Conservation (phyloP, 495 filamentous ascomycete genomes). For the Tuber melanosporum region DNA sequence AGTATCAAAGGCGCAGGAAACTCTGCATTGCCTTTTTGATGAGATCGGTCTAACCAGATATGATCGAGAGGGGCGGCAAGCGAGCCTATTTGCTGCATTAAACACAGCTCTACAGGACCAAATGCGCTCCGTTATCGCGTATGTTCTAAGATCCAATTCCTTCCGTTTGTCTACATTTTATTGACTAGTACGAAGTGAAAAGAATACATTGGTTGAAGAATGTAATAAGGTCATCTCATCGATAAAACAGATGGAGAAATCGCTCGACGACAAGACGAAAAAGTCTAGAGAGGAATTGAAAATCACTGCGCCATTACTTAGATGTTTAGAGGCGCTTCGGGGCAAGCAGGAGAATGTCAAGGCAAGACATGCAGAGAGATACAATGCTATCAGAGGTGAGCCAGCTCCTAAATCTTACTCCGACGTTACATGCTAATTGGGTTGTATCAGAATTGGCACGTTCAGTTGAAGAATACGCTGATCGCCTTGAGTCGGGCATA, state of each 20-base stretch:
- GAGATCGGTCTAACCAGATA: constrained; percentile 87
- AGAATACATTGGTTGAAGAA: constrained; percentile 77
- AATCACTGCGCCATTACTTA: constrained; percentile 70
- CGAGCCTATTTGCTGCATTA: constrained; percentile 56
- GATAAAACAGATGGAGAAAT: constrained; percentile 89
- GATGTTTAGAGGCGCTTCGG: constrained; percentile 69
- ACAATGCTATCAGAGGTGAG: constrained; percentile 89
- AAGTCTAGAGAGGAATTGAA: constrained; percentile 57
- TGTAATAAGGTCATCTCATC: constrained; percentile 74
- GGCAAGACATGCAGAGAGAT: constrained; percentile 78
- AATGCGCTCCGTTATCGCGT: constrained; percentile 31
- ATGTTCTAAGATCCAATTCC: constrained; percentile 6
- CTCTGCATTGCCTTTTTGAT: constrained; percentile 83
- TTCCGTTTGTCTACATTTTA: constrained; percentile 36
- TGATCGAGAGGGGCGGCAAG: constrained; percentile 81
- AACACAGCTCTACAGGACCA: constrained; percentile 38
- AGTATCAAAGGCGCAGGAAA: constrained; percentile 28
- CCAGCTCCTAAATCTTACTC: constrained; percentile 4
- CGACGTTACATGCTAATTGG: constrained; percentile 10
- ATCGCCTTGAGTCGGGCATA: constrained; percentile 82
- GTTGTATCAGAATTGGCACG: constrained; percentile 69
- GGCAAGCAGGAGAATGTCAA: constrained; percentile 76
- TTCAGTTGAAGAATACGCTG: constrained; percentile 89
- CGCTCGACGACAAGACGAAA: constrained; percentile 68
- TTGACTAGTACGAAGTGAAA: constrained; percentile 56